Conservation (phyloP, 768 basidiomycete species). For the Crucibulum laeve region DNA sequence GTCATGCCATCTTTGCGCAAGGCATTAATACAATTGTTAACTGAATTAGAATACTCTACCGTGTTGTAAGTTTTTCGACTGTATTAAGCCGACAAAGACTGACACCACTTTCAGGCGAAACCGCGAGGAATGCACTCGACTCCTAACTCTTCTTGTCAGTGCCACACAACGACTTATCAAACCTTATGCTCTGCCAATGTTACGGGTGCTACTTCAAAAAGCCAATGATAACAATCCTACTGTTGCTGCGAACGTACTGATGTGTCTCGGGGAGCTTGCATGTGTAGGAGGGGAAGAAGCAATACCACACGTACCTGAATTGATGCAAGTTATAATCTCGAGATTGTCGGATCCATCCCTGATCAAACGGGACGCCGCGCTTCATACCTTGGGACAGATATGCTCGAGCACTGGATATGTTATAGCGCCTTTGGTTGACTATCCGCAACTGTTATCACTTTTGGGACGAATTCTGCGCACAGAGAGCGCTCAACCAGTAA, state of each 20-base stretch:
- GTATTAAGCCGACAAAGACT: neutral
- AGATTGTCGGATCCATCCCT: constrained; percentile 88
- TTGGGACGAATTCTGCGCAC: constrained; percentile 82
- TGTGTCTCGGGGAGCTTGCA: constrained; percentile 92
- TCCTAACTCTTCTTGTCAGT: constrained; percentile 85
- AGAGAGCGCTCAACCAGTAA: constrained; percentile 64
- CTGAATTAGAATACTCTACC: constrained; percentile 94
- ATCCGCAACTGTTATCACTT: constrained; percentile 86
- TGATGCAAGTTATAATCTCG: constrained; percentile 87
- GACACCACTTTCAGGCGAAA: constrained; percentile 49
- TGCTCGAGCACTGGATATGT: constrained; percentile 96
- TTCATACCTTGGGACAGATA: constrained; percentile 92
- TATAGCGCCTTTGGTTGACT: constrained; percentile 83
- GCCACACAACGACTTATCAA: constrained; percentile 94
- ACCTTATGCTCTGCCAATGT: constrained; percentile 91
- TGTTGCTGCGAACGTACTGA: constrained; percentile 88
- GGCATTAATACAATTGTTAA: constrained; percentile 91
- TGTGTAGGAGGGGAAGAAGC: constrained; percentile 94
- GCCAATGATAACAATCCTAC: constrained; percentile 81
- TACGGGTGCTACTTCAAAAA: constrained; percentile 88
- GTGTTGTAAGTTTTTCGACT: constrained; percentile 42
- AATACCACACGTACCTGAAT: constrained; percentile 71
- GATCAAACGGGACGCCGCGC: constrained; percentile 88
- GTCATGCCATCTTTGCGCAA: constrained; percentile 97
- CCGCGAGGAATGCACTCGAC: constrained; percentile 87